Percentiles rank a stretch among this genome's conserved stretches.
phyloP scores from a whole-genome alignment of 345 rosid species.

The Mangifera indica region DNA sequence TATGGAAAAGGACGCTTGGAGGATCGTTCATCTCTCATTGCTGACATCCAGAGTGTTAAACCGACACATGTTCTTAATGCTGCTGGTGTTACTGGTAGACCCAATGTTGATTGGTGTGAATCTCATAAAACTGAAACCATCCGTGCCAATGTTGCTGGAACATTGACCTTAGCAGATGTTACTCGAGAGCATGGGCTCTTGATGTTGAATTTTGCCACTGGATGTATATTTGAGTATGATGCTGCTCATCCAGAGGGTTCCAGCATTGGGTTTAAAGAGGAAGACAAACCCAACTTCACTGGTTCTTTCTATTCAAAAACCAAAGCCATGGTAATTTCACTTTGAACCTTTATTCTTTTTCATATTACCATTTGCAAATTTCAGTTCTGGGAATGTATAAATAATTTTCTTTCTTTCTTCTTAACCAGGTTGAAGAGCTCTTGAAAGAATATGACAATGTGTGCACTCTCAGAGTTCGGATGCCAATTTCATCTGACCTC shows the following conservation, averaged over 20 bases:
- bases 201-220: conserved; percentile 86
- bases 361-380: neutral
- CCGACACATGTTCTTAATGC: conserved; percentile 92
- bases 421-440: conserved; percentile 80
- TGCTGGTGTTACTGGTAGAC: conserved; percentile 92
- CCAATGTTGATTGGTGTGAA: conserved; percentile 97
- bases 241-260: conserved; percentile 77
- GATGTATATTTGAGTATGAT: conserved; percentile 89
- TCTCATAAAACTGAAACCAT: conserved; percentile 86
- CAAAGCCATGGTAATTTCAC: conserved; percentile 65
- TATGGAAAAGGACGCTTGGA: conserved; percentile 87
- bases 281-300: conserved; percentile 69
- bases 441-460: conserved; percentile 82
- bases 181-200: conserved; percentile 73
- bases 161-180: conserved; percentile 77
- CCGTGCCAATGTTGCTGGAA: conserved; percentile 84
- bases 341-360: neutral
- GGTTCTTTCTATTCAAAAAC: conserved; percentile 90
- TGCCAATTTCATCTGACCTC: conserved; percentile 93
- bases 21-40: conserved; percentile 63
- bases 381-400: neutral
- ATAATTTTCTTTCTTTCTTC: neutral
- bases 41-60: conserved; percentile 61
- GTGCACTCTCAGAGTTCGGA: conserved; percentile 86
- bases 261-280: conserved; percentile 81